Conservation (phyloP, 768 basidiomycete genomes). For the Lactarius hengduanensis region DNA sequence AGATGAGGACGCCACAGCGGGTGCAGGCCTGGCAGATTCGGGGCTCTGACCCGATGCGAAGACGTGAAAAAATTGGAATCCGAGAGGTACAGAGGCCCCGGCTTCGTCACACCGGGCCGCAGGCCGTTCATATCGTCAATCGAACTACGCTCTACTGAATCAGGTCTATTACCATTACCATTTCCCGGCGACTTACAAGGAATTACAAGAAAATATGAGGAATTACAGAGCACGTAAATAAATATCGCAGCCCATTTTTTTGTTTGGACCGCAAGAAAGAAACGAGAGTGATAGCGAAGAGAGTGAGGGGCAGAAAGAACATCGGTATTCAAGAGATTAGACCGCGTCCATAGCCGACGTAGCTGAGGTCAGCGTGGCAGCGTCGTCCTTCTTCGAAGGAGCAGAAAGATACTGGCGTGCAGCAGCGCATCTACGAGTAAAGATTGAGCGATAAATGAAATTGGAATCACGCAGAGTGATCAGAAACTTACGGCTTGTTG, state of each 20-base stretch:
- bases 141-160: no score
- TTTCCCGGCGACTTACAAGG: no score
- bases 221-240: neutral
- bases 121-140: no score
- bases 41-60: no score
- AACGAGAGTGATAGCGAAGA: no score
- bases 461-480: neutral
- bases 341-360: neutral
- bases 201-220: neutral
- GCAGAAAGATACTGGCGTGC: slow-evolving; percentile 10
- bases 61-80: neutral
- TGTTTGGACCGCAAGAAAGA: no score
- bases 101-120: no score
- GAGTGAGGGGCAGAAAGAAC: neutral
- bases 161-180: no score
- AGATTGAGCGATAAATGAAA: neutral
- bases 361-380: neutral
- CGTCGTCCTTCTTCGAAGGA: neutral
- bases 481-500: slow-evolving; percentile 48
- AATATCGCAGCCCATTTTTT: no score
- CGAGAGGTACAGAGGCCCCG: no score
- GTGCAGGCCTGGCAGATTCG: no score
- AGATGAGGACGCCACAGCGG: no score
- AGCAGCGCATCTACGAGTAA: neutral
- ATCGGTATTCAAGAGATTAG: neutral